Evolutionary conservation across 2,329 filamentous ascomycete species (phyloP), one percentile per base, ranked within the genome.

Genomic region (Lanzia echinophila): DNA sequence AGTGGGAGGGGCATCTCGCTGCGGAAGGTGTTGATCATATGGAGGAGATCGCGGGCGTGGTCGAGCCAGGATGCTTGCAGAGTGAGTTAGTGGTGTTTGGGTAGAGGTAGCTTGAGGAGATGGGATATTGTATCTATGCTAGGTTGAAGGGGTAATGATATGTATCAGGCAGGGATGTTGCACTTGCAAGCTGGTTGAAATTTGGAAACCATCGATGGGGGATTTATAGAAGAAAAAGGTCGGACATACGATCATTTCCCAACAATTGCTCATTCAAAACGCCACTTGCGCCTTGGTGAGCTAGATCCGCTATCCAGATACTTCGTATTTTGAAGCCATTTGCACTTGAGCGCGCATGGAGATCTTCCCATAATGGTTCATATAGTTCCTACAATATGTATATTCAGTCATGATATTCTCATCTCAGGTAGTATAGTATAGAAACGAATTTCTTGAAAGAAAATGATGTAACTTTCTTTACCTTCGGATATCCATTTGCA

Each of bases 401-500:
- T 7, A 39, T 12, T 39, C 20, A 36, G 19, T 28, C 42, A 20
- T 6, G 19, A 34, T 7, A 19, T 42, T 22, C n/a, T n/a, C n/a
- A n/a, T n/a, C n/a, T n/a, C n/a, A n/a, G n/a, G n/a, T n/a, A n/a
- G n/a, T n/a, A n/a, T n/a, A n/a, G n/a, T n/a, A n/a, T n/a, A n/a
- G n/a, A n/a, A n/a, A n/a, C n/a, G n/a, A n/a, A n/a, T n/a, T n/a
- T n/a, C n/a, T n/a, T n/a, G n/a, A n/a, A n/a, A n/a, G n/a, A n/a
- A n/a, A n/a, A n/a, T n/a, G n/a, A n/a, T n/a, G n/a, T n/a, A n/a
- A n/a, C n/a, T n/a, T n/a, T n/a, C n/a, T n/a, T n/a, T n/a, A 88
- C 88, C 78, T 96, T 97, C 11, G 89, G 87, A 62, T 96, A 96
- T 11, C 86, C 92, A 73, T 96, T 96, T 47, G 90, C 92, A 71